Conservation (phyloP, 495 filamentous ascomycete genomes). For the Bombardia bombarda region DNA sequence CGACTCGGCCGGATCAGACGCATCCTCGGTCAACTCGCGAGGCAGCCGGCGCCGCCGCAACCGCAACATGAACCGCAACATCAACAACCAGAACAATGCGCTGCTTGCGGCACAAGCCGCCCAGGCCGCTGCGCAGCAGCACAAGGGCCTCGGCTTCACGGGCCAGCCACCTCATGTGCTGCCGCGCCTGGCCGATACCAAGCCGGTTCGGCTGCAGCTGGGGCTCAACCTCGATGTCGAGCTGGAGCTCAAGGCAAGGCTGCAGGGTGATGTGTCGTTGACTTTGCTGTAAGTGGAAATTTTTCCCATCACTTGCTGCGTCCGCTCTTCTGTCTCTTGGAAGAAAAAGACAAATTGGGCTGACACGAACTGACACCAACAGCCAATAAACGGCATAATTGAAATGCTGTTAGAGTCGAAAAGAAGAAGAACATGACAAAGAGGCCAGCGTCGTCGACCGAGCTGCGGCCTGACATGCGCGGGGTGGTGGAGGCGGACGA, state of each 20-base stretch:
- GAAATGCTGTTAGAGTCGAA: slow-evolving; percentile 16
- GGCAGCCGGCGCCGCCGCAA: slow-evolving; percentile 14
- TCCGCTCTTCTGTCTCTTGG: background rate
- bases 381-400: slow-evolving; percentile 9
- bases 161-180: slow-evolving; percentile 6
- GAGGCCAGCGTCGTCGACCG: background rate
- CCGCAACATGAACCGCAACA: too few relatives aligned
- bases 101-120: too few relatives aligned
- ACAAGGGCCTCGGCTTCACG: slow-evolving; percentile 2
- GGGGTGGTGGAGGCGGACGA: slow-evolving; percentile 10
- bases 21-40: slow-evolving; percentile 21
- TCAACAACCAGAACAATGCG: slow-evolving; percentile 19
- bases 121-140: slow-evolving; percentile 1
- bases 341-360: background rate
- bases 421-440: slow-evolving; percentile 8
- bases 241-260: slow-evolving; percentile 26
- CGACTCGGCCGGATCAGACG: slow-evolving; percentile 18
- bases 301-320: background rate
- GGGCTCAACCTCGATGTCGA: slow-evolving; percentile 29
- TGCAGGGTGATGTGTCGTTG: slow-evolving; percentile 28
- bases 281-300: slow-evolving; percentile 24
- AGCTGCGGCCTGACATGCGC: slow-evolving; percentile 1
- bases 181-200: slow-evolving; percentile 21
- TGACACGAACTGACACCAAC: slow-evolving; percentile 1
- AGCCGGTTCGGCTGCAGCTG: slow-evolving; percentile 26